Conservation (phyloP, 306 rosid genomes). For the Vachellia pachyceras region DNA sequence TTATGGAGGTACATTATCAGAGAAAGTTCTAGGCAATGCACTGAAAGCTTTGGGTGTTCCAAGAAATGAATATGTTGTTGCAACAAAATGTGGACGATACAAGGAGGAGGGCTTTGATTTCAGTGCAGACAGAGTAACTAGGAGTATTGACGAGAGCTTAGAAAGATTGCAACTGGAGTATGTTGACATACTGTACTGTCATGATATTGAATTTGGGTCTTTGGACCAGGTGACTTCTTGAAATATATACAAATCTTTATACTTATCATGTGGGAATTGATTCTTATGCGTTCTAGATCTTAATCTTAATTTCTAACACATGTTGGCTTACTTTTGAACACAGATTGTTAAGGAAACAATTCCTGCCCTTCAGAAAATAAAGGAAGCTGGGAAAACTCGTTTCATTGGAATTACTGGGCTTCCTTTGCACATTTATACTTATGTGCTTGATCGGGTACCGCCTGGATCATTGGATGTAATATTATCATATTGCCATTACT, state of each 20-base stretch:
- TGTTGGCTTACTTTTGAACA: slow-evolving; percentile 26
- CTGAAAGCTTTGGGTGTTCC: slow-evolving; percentile 76
- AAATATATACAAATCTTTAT: neutral
- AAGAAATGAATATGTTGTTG: slow-evolving; percentile 72
- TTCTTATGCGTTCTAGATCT: neutral
- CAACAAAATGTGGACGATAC: slow-evolving; percentile 93
- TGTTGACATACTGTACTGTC: slow-evolving; percentile 91
- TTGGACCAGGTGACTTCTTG: slow-evolving; percentile 68
- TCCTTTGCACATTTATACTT: slow-evolving; percentile 73
- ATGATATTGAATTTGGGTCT: slow-evolving; percentile 89
- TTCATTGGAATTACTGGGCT: slow-evolving; percentile 93
- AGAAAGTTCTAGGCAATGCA: slow-evolving; percentile 79
- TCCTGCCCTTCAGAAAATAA: slow-evolving; percentile 81
- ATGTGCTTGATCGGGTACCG: slow-evolving; percentile 86
- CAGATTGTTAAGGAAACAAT: slow-evolving; percentile 87
- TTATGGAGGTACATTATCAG: slow-evolving; percentile 87
- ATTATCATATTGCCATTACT: slow-evolving; percentile 83
- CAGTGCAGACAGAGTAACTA: slow-evolving; percentile 83
- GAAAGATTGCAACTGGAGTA: slow-evolving; percentile 84
- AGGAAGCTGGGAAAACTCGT: slow-evolving; percentile 81
- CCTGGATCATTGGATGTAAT: slow-evolving; percentile 79
- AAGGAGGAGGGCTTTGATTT: slow-evolving; percentile 82
- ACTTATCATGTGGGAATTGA: neutral
- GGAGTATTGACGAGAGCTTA: slow-evolving; percentile 92
- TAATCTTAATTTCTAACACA: neutral